Conservation (phyloP, 1,284 basidiomycete species). For the Rugosomyces carneus region DNA sequence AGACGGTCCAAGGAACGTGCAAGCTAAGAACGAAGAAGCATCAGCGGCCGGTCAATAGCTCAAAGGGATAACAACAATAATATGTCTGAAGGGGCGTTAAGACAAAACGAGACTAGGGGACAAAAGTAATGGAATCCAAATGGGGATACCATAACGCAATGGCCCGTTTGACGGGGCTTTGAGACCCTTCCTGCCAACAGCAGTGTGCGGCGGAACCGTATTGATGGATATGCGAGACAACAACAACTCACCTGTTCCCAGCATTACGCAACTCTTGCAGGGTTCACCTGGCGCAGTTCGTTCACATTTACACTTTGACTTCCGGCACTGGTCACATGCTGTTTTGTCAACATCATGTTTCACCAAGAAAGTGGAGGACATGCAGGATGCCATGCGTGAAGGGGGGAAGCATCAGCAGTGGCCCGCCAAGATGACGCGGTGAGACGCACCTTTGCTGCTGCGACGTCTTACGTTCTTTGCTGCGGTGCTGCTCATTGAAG, state of each 20-base stretch:
- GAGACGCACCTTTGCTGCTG: constrained; percentile 58
- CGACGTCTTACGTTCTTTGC: constrained; percentile 52
- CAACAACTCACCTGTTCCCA: constrained; percentile 54
- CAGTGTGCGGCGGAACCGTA: not conserved
- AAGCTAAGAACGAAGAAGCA: constrained; percentile 38
- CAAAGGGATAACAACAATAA: constrained; percentile 1
- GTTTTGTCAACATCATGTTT: constrained; percentile 1
- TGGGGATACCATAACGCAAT: constrained; percentile 7
- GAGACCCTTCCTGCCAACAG: not conserved
- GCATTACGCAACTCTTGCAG: constrained; percentile 68
- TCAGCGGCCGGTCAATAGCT: not conserved
- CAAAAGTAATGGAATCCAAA: not conserved
- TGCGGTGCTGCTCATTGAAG: constrained; percentile 19
- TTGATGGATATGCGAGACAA: constrained; percentile 7
- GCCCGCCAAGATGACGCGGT: not conserved
- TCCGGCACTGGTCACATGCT: constrained; percentile 81
- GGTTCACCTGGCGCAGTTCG: constrained; percentile 46
- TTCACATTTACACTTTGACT: constrained; percentile 75
- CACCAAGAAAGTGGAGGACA: constrained; percentile 9
- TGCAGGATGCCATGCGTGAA: constrained; percentile 1
- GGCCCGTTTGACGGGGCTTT: constrained; percentile 4
- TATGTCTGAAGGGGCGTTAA: not conserved
- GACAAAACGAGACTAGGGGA: not conserved
- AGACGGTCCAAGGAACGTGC: constrained; percentile 78
- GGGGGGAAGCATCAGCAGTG: constrained; percentile 1